phyloP scores from a whole-genome alignment of 805 yeast genomes.

The Suhomyces tanzawaensis region DNA sequence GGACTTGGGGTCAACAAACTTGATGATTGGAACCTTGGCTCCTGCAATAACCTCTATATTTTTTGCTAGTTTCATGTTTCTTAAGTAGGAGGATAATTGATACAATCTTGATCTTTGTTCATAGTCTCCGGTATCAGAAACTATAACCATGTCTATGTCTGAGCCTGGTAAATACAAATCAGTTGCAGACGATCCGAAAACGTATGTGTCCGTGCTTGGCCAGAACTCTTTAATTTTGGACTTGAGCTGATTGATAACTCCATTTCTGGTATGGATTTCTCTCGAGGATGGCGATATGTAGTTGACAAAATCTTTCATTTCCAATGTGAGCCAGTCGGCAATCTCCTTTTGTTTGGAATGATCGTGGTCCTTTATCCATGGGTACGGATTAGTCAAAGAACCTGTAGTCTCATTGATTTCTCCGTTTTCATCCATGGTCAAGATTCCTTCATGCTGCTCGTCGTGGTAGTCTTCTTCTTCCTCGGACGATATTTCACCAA shows the following conservation, averaged over 20 bases:
- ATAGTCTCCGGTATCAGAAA: constrained; percentile 56
- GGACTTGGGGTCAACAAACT: constrained; percentile 73
- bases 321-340: constrained; percentile 83
- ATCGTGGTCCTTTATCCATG: constrained; percentile 79
- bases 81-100: constrained; percentile 67
- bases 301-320: constrained; percentile 77
- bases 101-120: constrained; percentile 67
- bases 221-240: constrained; percentile 54
- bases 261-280: constrained; percentile 68
- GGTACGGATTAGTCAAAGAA: constrained; percentile 40
- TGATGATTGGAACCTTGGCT: constrained; percentile 92
- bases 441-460: constrained; percentile 22
- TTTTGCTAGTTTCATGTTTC: constrained; percentile 59
- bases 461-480: constrained; percentile 25
- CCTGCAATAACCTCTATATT: constrained; percentile 82
- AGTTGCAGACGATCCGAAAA: constrained; percentile 93
- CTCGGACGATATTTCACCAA: constrained; percentile 50
- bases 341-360: constrained; percentile 75
- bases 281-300: constrained; percentile 81
- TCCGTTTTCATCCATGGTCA: constrained; percentile 27
- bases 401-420: constrained; percentile 15
- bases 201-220: constrained; percentile 77
- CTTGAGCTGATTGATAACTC: constrained; percentile 60
- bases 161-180: constrained; percentile 92
- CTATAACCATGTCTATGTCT: constrained; percentile 90